Evolutionary conservation across 306 rosid species (phyloP).

Genomic region (Clitoria ternatea): DNA sequence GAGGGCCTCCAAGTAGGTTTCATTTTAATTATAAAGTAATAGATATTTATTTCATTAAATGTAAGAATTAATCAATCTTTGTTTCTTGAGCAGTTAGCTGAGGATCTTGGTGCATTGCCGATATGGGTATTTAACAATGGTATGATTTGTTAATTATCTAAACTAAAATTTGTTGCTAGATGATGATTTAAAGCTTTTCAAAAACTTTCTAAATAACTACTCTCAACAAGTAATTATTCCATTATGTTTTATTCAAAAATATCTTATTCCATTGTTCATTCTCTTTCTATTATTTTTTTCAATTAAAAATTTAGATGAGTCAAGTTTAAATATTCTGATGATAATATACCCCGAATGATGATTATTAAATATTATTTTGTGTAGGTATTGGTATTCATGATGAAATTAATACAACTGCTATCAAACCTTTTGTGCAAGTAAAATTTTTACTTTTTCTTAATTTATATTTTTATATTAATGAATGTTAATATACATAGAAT

Average conservation of each 20-base stretch:
- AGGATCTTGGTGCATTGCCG: constrained; percentile 66
- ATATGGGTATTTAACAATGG: constrained; percentile 82
- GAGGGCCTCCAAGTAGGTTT: constrained; percentile 66
- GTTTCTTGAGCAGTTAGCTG: constrained; percentile 52
- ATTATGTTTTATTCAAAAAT: no score
- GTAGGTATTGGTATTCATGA: constrained; percentile 68
- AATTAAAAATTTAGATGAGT: no score
- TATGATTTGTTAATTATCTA: neutral
- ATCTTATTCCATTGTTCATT: no score
- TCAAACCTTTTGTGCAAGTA: constrained; percentile 74
- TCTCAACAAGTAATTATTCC: no score
- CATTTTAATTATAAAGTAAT: neutral
- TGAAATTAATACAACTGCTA: constrained; percentile 44
- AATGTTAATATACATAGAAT: no score
- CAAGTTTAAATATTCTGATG: no score
- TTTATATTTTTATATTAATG: neutral
- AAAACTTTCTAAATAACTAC: no score
- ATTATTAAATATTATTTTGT: no score
- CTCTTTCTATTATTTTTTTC: no score
- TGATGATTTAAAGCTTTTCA: no score
- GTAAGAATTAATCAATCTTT: neutral
- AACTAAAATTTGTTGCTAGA: no score
- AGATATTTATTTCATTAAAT: neutral
- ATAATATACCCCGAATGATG: no score
- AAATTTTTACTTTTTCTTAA: neutral